Conservation (phyloP, 306 rosid species). For the Phaseolus lunatus region DNA sequence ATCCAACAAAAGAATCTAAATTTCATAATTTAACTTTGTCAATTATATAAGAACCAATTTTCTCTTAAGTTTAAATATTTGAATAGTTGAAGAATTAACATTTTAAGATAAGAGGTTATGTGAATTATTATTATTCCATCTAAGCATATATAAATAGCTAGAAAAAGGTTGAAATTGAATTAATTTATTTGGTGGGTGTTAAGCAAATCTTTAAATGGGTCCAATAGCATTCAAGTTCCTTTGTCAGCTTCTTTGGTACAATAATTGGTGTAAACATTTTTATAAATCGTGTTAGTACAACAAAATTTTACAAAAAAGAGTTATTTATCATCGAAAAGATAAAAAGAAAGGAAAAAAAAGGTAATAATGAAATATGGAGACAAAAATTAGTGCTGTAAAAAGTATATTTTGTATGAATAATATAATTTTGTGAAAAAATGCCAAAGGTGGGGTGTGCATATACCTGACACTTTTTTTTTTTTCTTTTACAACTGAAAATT, state of each 20-base stretch:
- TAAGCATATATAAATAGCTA: neutral
- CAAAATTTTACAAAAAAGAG: neutral
- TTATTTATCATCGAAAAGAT: neutral
- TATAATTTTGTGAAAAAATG: no score
- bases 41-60: no score
- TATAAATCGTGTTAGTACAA: neutral
- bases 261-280: neutral
- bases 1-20: no score
- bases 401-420: neutral
- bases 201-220: neutral
- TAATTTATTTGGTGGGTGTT: neutral
- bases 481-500: no score
- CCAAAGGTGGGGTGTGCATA: no score
- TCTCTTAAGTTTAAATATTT: no score
- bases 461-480: no score
- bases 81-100: no score
- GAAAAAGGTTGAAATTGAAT: neutral
- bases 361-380: neutral
- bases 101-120: no score
- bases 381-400: neutral
- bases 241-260: neutral
- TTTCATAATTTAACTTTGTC: no score
- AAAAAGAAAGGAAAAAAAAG: no score
- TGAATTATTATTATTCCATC: no score
- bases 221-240: neutral